Conservation (phyloP, 2,329 filamentous ascomycete genomes). For the Thelonectria discophora region DNA sequence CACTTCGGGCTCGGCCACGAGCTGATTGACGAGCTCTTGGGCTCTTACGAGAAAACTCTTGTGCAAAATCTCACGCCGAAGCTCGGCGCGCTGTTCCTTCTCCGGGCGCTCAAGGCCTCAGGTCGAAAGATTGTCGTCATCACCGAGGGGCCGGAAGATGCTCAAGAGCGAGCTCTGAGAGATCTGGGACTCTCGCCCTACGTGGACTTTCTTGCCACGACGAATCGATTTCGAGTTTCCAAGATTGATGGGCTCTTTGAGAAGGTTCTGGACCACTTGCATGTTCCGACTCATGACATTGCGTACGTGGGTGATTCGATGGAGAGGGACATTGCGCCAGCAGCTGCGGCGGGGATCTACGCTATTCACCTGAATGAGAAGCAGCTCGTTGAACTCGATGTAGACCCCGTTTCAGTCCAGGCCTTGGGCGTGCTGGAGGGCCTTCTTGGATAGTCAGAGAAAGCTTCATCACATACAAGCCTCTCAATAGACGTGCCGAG, state of each 20-base stretch:
- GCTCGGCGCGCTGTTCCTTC: slow-evolving; percentile 46
- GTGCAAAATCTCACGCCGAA: slow-evolving; percentile 47
- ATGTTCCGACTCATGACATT: slow-evolving; percentile 39
- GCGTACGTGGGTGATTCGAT: slow-evolving; percentile 44
- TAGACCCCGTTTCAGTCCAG: slow-evolving; percentile 24
- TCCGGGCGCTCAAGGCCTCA: slow-evolving; percentile 44
- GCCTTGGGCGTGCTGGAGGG: slow-evolving; percentile 26
- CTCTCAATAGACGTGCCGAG: slow-evolving; percentile 1
- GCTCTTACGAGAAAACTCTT: slow-evolving; percentile 45
- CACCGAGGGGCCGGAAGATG: slow-evolving; percentile 58
- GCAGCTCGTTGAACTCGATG: slow-evolving; percentile 11
- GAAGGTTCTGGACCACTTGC: slow-evolving; percentile 40
- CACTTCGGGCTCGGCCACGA: slow-evolving; percentile 37
- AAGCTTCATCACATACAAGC: neutral
- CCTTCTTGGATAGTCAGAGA: slow-evolving; percentile 1
- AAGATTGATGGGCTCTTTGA: slow-evolving; percentile 43
- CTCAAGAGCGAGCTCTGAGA: slow-evolving; percentile 53
- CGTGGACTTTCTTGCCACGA: slow-evolving; percentile 46
- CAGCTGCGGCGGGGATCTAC: slow-evolving; percentile 40
- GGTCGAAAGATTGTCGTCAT: slow-evolving; percentile 54
- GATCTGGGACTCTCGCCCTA: slow-evolving; percentile 36
- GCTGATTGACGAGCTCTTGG: slow-evolving; percentile 33
- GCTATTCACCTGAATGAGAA: slow-evolving; percentile 40
- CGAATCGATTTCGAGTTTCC: slow-evolving; percentile 42
- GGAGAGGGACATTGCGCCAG: slow-evolving; percentile 43